Percentiles rank a stretch among this genome's conserved stretches.
phyloP scores from a whole-genome alignment of 139 green algal species.

The Tetraselmis striata region DNA sequence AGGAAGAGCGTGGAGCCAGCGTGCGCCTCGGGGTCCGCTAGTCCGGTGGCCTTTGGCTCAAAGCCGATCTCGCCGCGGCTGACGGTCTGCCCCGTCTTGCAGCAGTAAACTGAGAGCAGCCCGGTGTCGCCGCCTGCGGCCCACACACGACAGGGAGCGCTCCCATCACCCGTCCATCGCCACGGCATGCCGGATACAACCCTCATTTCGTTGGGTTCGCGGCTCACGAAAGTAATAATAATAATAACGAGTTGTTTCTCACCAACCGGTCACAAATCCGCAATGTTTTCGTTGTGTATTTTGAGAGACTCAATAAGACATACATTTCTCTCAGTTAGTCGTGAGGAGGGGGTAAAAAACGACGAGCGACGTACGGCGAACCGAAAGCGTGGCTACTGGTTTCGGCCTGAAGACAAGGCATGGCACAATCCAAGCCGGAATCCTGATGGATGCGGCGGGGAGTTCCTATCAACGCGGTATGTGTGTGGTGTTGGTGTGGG shows the following conservation, averaged over 20 bases:
- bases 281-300: background rate
- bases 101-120: background rate
- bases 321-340: too few relatives aligned
- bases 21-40: background rate
- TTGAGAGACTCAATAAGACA: background rate
- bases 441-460: too few relatives aligned
- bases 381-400: too few relatives aligned
- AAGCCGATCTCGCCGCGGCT: background rate
- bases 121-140: background rate
- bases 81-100: background rate
- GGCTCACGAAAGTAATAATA: background rate
- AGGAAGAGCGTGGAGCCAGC: background rate
- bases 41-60: background rate
- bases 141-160: background rate
- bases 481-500: too few relatives aligned
- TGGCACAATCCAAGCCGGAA: too few relatives aligned
- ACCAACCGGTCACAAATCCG: background rate
- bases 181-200: background rate
- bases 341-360: too few relatives aligned
- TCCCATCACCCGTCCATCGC: background rate
- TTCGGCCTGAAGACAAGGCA: too few relatives aligned
- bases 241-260: background rate
- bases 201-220: background rate
- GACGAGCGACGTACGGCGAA: too few relatives aligned
- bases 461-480: too few relatives aligned